Conservation (phyloP, 768 basidiomycete genomes). For the Russula griseocarnosa region DNA sequence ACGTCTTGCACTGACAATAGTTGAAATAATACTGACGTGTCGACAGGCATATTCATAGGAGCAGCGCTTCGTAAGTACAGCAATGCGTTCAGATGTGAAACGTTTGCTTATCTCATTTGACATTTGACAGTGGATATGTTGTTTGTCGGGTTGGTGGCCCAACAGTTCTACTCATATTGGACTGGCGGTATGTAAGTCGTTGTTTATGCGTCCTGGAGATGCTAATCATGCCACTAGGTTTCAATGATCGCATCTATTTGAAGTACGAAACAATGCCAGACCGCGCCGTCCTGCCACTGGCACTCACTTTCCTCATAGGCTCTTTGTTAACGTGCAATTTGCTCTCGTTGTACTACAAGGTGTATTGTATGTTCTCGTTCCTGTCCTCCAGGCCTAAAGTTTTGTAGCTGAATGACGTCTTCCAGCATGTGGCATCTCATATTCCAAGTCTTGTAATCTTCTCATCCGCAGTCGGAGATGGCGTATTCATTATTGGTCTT, state of each 20-base stretch:
- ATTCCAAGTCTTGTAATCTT: background rate
- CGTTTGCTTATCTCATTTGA: background rate
- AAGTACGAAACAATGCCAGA: background rate
- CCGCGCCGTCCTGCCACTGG: background rate
- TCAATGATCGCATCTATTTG: background rate
- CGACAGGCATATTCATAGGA: background rate
- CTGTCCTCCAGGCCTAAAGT: too few relatives aligned
- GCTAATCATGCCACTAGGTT: background rate
- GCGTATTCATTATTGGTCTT: background rate
- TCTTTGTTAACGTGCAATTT: conserved; percentile 5
- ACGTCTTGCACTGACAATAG: background rate
- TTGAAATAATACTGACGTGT: background rate
- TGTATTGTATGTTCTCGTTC: background rate
- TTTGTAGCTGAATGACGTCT: background rate
- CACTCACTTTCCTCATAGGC: background rate
- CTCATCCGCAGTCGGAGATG: too few relatives aligned
- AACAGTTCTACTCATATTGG: background rate
- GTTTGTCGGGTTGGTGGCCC: background rate
- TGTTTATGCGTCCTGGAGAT: background rate
- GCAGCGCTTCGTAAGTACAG: background rate
- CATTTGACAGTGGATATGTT: background rate
- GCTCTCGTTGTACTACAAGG: conserved; percentile 1
- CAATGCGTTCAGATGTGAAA: background rate
- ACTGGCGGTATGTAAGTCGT: background rate
- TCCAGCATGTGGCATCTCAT: background rate